Base-by-base conservation (phyloP, 805 yeast genomes). In the Teunomyces stri region DNA sequence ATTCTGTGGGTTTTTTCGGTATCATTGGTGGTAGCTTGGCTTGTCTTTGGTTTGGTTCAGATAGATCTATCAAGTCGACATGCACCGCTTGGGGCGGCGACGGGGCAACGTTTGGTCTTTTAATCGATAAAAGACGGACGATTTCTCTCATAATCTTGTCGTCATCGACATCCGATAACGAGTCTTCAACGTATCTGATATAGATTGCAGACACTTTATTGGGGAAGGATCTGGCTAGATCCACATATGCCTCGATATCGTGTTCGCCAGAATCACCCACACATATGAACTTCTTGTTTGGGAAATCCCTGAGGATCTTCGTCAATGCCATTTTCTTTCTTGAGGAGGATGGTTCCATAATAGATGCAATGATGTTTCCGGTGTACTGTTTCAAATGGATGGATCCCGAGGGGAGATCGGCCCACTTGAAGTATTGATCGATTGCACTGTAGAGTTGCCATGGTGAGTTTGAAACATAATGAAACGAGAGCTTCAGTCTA, bases 191-290 rank as follows among this genome's bases (percentile, higher is more conserved):
- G 42, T 87, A 87, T 36, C 98, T 71, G 30, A 94, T 87, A 61
- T 81, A 91, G 4, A 94, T 88, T 0, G 86, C 95, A 18, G 78
- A 52, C 0, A 94, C 73, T 51, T 81, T 85, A 3, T 72, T 67
- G 0, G 96, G 96, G 56, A 70, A 80, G 28, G 61, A 53, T 34
- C 71, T 66, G 0, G 95, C 87, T 29, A 90, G 68, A 22, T 84
- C 84, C 5, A 81, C 75, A 62, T 94, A 94, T 0, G 97, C 96
- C 59, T 95, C 99, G 37, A 92, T 70, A 68, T 94, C 99, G 53
- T 85, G 85, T 61, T 94, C 99, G 1, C 98, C 98, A 2, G 97
- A 85, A 62, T 94, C 99, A 28, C 99, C 99, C 12, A 94, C 78
- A 43, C 96, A 70, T 20, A 94, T 76, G 61, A 94, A 92, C 57